Base-by-base conservation (phyloP, 306 rosid genomes). In the Cicer judaicum region DNA sequence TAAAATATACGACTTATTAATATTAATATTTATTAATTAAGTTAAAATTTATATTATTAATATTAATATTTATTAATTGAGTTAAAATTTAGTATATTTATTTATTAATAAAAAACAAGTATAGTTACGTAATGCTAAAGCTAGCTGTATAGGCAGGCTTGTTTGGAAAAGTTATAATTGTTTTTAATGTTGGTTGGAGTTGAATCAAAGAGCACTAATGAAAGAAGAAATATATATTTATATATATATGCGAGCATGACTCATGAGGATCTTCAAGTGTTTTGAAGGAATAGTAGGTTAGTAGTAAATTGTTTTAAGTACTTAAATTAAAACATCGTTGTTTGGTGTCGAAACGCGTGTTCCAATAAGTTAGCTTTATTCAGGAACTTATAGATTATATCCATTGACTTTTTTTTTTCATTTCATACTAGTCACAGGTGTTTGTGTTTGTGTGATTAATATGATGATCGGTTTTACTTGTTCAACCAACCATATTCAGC, bases 261-360 rank as follows among this genome's bases (percentile, higher is more conserved):
- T 73, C 77, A 5, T 50, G 52, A 70, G 63, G 74, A 57, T 70
- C 10, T 15, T 56, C 43, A 46, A 73, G 49, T 19, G 78, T 64
- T 60, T 60, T 5, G 42, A 72, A 8, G 62, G 34, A 38, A 14
- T 2, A 0, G 16, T 2, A 0, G 16, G 8, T 29, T 43, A 12
- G 12, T 44, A 24, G 4, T 24, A 24, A 24, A 24, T 2, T 24
- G 0, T 43, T 55, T 13, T 10, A 48, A 48, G 29, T 72, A 29
- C 21, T 54, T 12, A 52, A 52, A 53, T 15, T 24, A 65, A 65
- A 65, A 48, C 60, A 49, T 48, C 15, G 36, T 68, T 68, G 47
- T 49, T 48, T 68, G 61, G 47, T 68, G 61, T 36, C 59, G 24
- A 42, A 36, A 36, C 1, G 21, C 66, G 16, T 38, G 18, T 59